Evolutionary conservation across 2,329 filamentous ascomycete genomes (phyloP).

Genomic region (Fusarium miscanthi): DNA sequence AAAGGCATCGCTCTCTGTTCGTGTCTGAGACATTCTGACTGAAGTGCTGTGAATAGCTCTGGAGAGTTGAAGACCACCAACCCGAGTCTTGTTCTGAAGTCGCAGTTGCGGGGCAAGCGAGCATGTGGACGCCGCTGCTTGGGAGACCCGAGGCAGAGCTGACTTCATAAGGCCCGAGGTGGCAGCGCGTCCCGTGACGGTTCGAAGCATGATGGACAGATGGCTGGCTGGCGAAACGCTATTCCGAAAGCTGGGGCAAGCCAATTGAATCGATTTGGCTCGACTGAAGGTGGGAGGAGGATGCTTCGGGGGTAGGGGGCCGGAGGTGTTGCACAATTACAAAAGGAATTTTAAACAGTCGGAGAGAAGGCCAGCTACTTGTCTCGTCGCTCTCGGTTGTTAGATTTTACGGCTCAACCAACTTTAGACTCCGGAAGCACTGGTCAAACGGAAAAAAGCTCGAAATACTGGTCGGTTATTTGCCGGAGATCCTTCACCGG

Average conservation of each 20-base stretch:
- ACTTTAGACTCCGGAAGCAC: conserved; percentile 7
- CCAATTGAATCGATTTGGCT: conserved; percentile 31
- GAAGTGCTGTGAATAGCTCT: conserved; percentile 57
- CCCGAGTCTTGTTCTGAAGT: conserved; percentile 31
- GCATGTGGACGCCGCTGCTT: conserved; percentile 42
- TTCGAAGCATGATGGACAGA: conserved; percentile 44
- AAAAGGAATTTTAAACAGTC: conserved; percentile 1
- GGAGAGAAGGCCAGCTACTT: conserved; percentile 22
- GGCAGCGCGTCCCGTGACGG: conserved; percentile 44
- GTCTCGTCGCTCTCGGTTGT: conserved; percentile 24
- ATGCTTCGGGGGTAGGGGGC: conserved; percentile 1
- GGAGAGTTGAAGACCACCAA: conserved; percentile 37
- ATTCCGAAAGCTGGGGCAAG: conserved; percentile 18
- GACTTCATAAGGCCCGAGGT: conserved; percentile 41
- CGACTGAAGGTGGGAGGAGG: conserved; percentile 1
- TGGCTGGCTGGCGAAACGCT: conserved; percentile 29
- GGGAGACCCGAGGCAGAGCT: conserved; percentile 42
- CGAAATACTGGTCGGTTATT: conserved; percentile 33
- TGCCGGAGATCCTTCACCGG: conserved; percentile 25
- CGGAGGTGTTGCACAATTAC: conserved; percentile 10
- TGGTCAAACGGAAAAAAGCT: conserved; percentile 14
- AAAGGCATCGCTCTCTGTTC: conserved; percentile 97
- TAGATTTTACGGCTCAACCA: conserved; percentile 31
- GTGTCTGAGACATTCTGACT: conserved; percentile 66
- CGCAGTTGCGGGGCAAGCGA: conserved; percentile 42